Percentiles rank a stretch among this genome's conserved stretches.
Evolutionary conservation across 2,329 filamentous ascomycete species (phyloP).

Genomic region (Exophiala xenobiotica): DNA sequence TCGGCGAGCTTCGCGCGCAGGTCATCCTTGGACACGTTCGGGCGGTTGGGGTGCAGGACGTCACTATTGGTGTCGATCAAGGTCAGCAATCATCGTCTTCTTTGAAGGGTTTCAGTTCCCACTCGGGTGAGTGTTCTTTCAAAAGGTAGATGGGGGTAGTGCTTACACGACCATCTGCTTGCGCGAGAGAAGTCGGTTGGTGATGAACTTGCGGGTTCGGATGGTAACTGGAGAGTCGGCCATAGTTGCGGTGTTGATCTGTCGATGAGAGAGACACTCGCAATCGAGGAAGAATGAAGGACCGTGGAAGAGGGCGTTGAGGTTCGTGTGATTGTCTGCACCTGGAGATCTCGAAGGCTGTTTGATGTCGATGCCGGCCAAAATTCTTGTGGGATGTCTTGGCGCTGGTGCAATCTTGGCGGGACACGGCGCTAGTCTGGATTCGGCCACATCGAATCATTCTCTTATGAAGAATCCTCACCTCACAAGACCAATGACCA

Average conservation of each 20-base stretch:
- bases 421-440: slow-evolving; percentile 3
- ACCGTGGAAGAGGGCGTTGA: slow-evolving; percentile 5
- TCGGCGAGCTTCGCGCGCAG: slow-evolving; percentile 91
- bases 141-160: slow-evolving; percentile 25
- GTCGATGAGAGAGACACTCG: slow-evolving; percentile 15
- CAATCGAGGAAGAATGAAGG: slow-evolving; percentile 14
- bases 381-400: slow-evolving; percentile 20
- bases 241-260: slow-evolving; percentile 70
- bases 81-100: neutral
- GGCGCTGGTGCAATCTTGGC: slow-evolving; percentile 27
- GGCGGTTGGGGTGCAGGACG: slow-evolving; percentile 96
- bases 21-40: slow-evolving; percentile 99
- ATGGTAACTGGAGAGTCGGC: slow-evolving; percentile 76
- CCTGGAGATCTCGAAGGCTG: slow-evolving; percentile 10
- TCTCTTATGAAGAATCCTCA: neutral
- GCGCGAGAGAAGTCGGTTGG: slow-evolving; percentile 96
- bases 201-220: slow-evolving; percentile 99
- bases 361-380: slow-evolving; percentile 4
- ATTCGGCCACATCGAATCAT: slow-evolving; percentile 4
- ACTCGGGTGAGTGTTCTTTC: too few relatives aligned
- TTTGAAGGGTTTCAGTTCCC: too few relatives aligned
- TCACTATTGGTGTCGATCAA: slow-evolving; percentile 61
- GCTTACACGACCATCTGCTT: slow-evolving; percentile 99
- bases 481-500: too few relatives aligned
- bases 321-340: slow-evolving; percentile 5